A percentile compares a stretch with the other conserved stretches of the same genome.
Evolutionary conservation across 345 rosid genomes (phyloP).

Genomic region (Citrus glauca): DNA sequence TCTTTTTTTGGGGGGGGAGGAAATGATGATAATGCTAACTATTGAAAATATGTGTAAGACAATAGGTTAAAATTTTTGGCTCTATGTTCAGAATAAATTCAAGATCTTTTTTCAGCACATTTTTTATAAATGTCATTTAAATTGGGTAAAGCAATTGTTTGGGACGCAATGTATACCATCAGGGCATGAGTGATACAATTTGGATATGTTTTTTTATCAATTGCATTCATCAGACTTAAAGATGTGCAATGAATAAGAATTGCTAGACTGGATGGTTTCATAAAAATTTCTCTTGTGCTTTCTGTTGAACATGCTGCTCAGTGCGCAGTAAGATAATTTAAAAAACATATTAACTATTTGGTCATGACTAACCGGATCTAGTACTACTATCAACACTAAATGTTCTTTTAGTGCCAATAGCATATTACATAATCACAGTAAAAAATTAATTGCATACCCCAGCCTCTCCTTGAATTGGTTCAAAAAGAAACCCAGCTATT

Average conservation of each 20-base stretch:
- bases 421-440: neutral
- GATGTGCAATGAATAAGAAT: neutral
- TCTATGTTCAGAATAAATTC: too few relatives aligned
- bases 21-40: neutral
- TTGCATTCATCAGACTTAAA: neutral
- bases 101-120: too few relatives aligned
- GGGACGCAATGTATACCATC: neutral
- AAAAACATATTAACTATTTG: neutral
- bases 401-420: neutral
- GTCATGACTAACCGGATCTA: neutral
- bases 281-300: neutral
- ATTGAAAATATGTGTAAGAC: neutral
- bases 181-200: neutral
- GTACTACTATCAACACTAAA: neutral
- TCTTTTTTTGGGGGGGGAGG: too few relatives aligned
- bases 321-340: neutral
- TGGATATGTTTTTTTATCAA: neutral
- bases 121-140: too few relatives aligned
- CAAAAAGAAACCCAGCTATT: slow-evolving; percentile 92
- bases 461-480: slow-evolving; percentile 99
- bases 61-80: neutral
- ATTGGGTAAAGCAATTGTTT: neutral
- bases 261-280: neutral
- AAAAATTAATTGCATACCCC: slow-evolving; percentile 50
- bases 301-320: neutral